Evolutionary conservation across 208 protist species (phyloP).

Genomic region (Leishmania aethiopica): DNA sequence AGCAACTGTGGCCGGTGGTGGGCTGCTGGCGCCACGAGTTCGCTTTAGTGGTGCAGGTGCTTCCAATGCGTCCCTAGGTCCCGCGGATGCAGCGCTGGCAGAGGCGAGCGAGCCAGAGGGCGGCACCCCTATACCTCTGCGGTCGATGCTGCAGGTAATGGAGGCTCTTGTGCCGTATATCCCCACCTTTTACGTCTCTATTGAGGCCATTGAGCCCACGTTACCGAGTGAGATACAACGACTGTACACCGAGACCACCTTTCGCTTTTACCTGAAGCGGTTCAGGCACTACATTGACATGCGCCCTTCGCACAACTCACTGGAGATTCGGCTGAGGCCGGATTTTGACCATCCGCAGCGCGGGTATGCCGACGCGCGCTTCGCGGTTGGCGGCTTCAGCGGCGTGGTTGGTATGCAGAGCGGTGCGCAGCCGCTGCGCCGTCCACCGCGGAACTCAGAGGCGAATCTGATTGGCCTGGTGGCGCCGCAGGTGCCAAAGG

Average conservation of each 20-base stretch:
- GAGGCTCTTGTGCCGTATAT: constrained; percentile 75
- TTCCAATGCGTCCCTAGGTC: background rate
- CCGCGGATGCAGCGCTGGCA: background rate
- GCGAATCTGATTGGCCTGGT: constrained; percentile 73
- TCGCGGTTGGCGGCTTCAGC: constrained; percentile 20
- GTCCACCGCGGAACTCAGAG: constrained; percentile 79
- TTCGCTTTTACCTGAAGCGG: constrained; percentile 73
- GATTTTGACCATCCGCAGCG: constrained; percentile 77
- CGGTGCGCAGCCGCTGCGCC: constrained; percentile 20
- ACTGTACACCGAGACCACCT: constrained; percentile 55
- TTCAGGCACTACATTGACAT: constrained; percentile 83
- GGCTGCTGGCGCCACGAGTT: background rate
- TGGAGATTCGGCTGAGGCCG: constrained; percentile 62
- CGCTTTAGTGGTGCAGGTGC: background rate
- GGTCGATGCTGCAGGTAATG: constrained; percentile 54
- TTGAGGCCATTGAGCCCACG: constrained; percentile 47
- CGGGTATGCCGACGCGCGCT: constrained; percentile 61
- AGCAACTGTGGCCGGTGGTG: background rate
- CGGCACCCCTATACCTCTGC: constrained; percentile 8
- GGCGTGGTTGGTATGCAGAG: constrained; percentile 10
- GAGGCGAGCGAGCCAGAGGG: background rate
- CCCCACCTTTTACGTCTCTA: constrained; percentile 78
- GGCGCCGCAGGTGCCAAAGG: constrained; percentile 60
- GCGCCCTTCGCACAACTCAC: constrained; percentile 41
- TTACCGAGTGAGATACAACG: constrained; percentile 52